Conservation (phyloP, 2,329 filamentous ascomycete genomes). For the Xylaria sp. region DNA sequence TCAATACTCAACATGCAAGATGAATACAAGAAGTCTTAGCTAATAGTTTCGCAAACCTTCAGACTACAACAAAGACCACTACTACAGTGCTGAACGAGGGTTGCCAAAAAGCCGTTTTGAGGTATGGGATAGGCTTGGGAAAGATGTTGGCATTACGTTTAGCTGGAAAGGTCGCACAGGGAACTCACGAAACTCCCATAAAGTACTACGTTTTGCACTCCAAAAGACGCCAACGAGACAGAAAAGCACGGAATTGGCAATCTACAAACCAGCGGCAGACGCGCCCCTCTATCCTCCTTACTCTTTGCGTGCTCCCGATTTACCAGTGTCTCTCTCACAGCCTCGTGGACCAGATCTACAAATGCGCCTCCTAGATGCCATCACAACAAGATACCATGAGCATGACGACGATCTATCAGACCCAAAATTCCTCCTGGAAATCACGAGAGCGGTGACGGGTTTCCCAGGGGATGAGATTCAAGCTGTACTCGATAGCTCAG, state of each 20-base stretch:
- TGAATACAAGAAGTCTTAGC: background rate
- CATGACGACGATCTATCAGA: constrained; percentile 56
- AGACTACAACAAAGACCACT: constrained; percentile 51
- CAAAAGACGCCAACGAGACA: constrained; percentile 43
- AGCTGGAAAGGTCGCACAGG: constrained; percentile 57
- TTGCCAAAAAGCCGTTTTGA: constrained; percentile 44
- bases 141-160: constrained; percentile 54
- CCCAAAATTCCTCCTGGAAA: constrained; percentile 30
- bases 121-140: constrained; percentile 47
- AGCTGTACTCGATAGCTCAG: constrained; percentile 38
- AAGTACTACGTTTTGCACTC: constrained; percentile 58
- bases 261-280: constrained; percentile 12
- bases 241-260: constrained; percentile 41
- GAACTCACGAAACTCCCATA: constrained; percentile 58
- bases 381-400: constrained; percentile 58
- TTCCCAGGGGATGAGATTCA: constrained; percentile 31
- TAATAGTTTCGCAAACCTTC: constrained; percentile 22
- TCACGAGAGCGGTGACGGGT: constrained; percentile 35
- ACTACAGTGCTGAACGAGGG: constrained; percentile 51
- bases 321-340: constrained; percentile 28
- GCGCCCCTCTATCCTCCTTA: constrained; percentile 34
- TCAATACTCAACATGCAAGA: background rate
- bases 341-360: constrained; percentile 50
- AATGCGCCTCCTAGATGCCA: constrained; percentile 54
- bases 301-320: constrained; percentile 30